phyloP scores from a whole-genome alignment of 768 basidiomycete genomes.

The Calocera viscosa region DNA sequence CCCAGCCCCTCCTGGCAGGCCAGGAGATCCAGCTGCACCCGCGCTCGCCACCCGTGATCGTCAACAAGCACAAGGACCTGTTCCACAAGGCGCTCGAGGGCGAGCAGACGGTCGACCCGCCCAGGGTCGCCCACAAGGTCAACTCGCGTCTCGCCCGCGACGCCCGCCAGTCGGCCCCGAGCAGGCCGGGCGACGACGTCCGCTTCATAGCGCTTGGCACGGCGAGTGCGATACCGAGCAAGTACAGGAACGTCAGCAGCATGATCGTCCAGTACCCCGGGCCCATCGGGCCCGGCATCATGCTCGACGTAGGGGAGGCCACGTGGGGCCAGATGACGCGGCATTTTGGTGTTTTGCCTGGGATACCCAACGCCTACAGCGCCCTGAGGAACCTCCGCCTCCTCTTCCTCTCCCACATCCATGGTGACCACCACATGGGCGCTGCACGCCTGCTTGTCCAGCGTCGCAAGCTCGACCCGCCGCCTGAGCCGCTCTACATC shows the following conservation, averaged over 20 bases:
- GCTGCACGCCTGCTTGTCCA: slow-evolving; percentile 58
- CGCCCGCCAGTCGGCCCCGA: not conserved
- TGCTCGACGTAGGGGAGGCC: slow-evolving; percentile 88
- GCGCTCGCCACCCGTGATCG: slow-evolving; percentile 29
- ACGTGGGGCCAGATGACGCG: slow-evolving; percentile 81
- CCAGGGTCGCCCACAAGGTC: slow-evolving; percentile 33
- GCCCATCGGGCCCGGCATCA: slow-evolving; percentile 53
- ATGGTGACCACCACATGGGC: slow-evolving; percentile 87
- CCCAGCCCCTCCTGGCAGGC: slow-evolving; percentile 34
- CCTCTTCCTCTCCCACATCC: slow-evolving; percentile 80
- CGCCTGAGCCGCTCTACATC: slow-evolving; percentile 54
- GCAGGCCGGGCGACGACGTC: slow-evolving; percentile 46
- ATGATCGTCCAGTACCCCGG: slow-evolving; percentile 65
- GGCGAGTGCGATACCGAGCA: slow-evolving; percentile 71
- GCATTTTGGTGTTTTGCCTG: slow-evolving; percentile 55
- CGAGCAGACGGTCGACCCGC: slow-evolving; percentile 15
- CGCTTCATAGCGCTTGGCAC: slow-evolving; percentile 72
- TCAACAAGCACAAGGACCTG: slow-evolving; percentile 17
- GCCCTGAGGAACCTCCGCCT: slow-evolving; percentile 59
- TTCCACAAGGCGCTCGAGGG: slow-evolving; percentile 18
- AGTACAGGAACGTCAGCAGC: slow-evolving; percentile 74
- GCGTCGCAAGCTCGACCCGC: slow-evolving; percentile 51
- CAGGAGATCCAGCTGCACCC: slow-evolving; percentile 39
- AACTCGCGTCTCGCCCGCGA: slow-evolving; percentile 33
- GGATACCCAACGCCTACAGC: slow-evolving; percentile 24